Evolutionary conservation across 2,329 filamentous ascomycete genomes (phyloP).

Genomic region (Venturia effusa): DNA sequence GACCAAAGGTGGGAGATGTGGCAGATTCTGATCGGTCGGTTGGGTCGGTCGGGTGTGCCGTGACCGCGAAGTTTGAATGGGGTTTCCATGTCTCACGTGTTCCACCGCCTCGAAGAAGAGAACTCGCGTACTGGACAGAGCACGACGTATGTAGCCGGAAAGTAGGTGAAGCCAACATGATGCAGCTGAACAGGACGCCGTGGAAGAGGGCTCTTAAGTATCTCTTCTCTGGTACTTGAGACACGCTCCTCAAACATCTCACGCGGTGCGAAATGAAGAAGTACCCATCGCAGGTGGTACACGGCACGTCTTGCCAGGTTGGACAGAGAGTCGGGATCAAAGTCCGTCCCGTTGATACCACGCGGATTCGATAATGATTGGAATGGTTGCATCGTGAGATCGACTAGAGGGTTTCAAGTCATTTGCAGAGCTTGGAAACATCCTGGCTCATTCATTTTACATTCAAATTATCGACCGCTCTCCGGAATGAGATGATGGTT

Average conservation of each 20-base stretch:
- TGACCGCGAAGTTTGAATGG: not conserved
- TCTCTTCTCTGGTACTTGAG: not conserved
- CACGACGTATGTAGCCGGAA: not conserved
- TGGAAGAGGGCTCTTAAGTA: not conserved
- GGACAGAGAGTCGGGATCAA: not conserved
- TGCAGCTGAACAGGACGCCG: not conserved
- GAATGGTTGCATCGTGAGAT: not conserved
- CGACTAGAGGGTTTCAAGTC: not conserved
- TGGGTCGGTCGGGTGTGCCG: not conserved
- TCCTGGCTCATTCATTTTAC: not conserved
- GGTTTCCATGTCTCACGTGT: not conserved
- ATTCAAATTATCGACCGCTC: not conserved
- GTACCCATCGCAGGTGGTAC: not conserved
- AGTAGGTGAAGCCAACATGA: not conserved
- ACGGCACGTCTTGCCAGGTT: not conserved
- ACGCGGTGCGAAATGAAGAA: not conserved
- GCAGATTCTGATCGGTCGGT: not conserved
- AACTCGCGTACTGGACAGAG: not conserved
- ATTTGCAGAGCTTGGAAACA: not conserved
- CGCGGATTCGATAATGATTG: not conserved
- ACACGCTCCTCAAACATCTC: not conserved
- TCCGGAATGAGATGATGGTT: not conserved
- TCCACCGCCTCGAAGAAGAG: not conserved
- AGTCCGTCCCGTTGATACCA: not conserved
- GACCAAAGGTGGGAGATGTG: not conserved